Base-by-base conservation (phyloP, 2,329 filamentous ascomycete species). In the Neopestalotiopsis sp. region DNA sequence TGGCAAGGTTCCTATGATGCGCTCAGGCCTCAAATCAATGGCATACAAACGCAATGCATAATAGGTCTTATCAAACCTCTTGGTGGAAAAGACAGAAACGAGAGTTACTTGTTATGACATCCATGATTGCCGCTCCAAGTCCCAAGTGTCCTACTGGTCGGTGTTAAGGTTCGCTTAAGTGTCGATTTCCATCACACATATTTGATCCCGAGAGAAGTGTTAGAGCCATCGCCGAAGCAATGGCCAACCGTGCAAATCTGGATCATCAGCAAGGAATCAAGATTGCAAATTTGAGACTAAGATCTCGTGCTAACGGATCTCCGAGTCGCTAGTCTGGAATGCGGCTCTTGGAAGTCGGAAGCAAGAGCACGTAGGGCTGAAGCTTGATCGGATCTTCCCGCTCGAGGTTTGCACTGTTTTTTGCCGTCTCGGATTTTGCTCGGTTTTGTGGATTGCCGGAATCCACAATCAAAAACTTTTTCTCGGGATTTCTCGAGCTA, bases 241-340 rank as follows among this genome's bases (percentile, higher is more conserved):
- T 53, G 17, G 45, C n/a, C 45, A 9, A 9, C 20, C 10, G 17
- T 17, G 17, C n/a, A 49, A 13, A 49, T 53, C 45, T 38, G 6
- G 34, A 53, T n/a, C 5, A 17, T 9, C 9, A n/a, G 45, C 6
- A 9, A n/a, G 45, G 20, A 53, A 53, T 10, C 45, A 53, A 17
- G 20, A 53, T 53, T 53, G 45, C 45, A 20, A 24, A 24, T 53
- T 53, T n/a, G 9, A 20, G 45, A 10, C 45, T 53, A 53, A 53
- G 45, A 53, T 53, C 45, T 53, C 45, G 45, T 53, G 45, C 45
- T 53, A 53, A 53, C n/a, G 45, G 45, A 53, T 53, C 45, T 53
- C 45, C 45, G 45, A 53, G 45, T 53, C 45, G 45, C 45, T 53
- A 53, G 45, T 20, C 34, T 38, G n/a, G 45, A 53, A 7, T 17